A percentile compares a stretch with the other conserved stretches of the same genome.
Evolutionary conservation across 495 filamentous ascomycete species (phyloP).

Genomic region (Collariella sp.): DNA sequence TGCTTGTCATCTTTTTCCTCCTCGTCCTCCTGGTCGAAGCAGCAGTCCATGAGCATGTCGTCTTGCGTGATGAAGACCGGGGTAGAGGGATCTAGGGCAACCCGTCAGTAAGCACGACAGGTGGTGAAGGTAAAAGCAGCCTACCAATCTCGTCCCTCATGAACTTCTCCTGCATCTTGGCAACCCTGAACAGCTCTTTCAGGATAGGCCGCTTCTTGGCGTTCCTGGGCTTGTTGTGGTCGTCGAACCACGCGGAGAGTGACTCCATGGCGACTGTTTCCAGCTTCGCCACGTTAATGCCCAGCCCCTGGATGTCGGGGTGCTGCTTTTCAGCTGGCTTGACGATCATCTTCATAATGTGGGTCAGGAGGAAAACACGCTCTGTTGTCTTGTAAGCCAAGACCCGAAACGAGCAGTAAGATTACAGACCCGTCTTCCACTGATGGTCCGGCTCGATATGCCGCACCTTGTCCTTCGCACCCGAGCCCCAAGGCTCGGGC

Average conservation of each 20-base stretch:
- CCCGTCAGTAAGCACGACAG: neutral
- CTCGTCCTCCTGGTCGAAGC: conserved; percentile 30
- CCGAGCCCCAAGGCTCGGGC: conserved; percentile 50
- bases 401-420: neutral
- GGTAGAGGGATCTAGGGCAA: conserved; percentile 32
- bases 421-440: conserved; percentile 54
- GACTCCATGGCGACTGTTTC: conserved; percentile 40
- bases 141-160: conserved; percentile 53
- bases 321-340: conserved; percentile 35
- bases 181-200: conserved; percentile 61
- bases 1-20: conserved; percentile 19
- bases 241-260: conserved; percentile 36
- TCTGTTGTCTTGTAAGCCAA: conserved; percentile 34
- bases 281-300: conserved; percentile 37
- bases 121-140: conserved; percentile 14
- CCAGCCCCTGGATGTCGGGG: conserved; percentile 31
- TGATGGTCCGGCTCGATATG: conserved; percentile 86
- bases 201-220: conserved; percentile 37
- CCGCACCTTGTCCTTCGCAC: conserved; percentile 33
- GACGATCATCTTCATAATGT: conserved; percentile 52
- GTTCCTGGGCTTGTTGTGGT: conserved; percentile 37
- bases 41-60: conserved; percentile 23
- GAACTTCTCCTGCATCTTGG: conserved; percentile 53
- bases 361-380: conserved; percentile 50
- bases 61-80: conserved; percentile 32